Base-by-base conservation (phyloP, 768 basidiomycete genomes). In the Mycena vulgaris region DNA sequence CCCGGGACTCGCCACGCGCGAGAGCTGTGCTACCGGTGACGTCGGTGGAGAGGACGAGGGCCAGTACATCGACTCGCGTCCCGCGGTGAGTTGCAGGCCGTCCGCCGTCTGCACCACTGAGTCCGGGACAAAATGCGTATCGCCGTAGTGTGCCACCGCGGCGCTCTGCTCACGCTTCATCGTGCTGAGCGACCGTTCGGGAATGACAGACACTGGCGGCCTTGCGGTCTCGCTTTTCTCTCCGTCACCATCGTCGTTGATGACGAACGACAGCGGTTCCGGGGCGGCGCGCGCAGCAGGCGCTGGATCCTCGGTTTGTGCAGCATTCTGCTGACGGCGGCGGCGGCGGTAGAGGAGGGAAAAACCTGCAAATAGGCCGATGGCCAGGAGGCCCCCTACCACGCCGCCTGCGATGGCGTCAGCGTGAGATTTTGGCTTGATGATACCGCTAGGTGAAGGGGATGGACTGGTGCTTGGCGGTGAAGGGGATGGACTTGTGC, bases 381-480 rank as follows among this genome's bases (percentile, higher is more conserved):
- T 10, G 11, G 23, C 42, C 3, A 17, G 19, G 8, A 60, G 0
- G 8, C 58, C 58, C 7, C 42, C 58, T 9, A 48, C 28, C 17
- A 48, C 28, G 19, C 58, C 58, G 8, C 42, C 58, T n/a, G 31
- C 58, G 21, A 60, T 60, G 21, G 58, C 42, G 4, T 42, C 42
- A 7, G 30, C 42, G 10, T 60, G 47, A 10, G 27, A 45, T 8
- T 31, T 47, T 21, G 21, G 21, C 0, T n/a, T 13, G 40, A n/a
- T n/a, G n/a, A n/a, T n/a, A n/a, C n/a, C n/a, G n/a, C n/a, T n/a
- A n/a, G n/a, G n/a, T n/a, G n/a, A n/a, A n/a, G n/a, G n/a, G n/a
- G n/a, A n/a, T n/a, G n/a, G n/a, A n/a, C n/a, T n/a, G n/a, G n/a
- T n/a, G n/a, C n/a, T n/a, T n/a, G n/a, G n/a, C n/a, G n/a, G n/a